Evolutionary conservation across 768 basidiomycete genomes (phyloP), one percentile per base, ranked within the genome.

Genomic region (Suillus spraguei): DNA sequence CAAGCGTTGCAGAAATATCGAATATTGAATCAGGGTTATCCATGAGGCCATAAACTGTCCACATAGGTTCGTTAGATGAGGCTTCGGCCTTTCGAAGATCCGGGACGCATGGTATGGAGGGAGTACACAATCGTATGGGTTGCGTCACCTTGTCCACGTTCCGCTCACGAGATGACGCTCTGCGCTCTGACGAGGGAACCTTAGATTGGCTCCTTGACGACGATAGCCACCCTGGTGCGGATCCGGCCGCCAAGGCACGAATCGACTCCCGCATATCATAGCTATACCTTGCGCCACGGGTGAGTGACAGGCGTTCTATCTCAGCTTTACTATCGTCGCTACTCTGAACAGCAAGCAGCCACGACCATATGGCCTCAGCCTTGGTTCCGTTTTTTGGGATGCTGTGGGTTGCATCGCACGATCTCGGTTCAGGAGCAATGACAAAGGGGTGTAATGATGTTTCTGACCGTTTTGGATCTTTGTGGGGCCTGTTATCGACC

Each of bases 81-180:
- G 56, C 38, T 44, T 56, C 64, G n/a, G 72, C 64, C 60, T 47
- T 66, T 70, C 71, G 72, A 35, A 68, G 66, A 0, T 66, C 67
- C 38, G 63, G 68, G 7, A 64, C 52, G 13, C 64, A 63, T 1
- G 70, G 68, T 54, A 69, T 36, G 59, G 67, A 61, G 28, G 39
- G 56, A 1, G 63, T 52, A 60, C 70, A 67, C 13, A 61, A 33
- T 6, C 60, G 67, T 41, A 70, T 64, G 13, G 69, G 64, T 46
- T 64, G 75, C 20, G 65, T 59, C 7, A 64, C 28, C 33, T 63
- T 69, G 33, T 67, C 74, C n/a, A 65, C 24, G 50, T 64, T 68
- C 74, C 69, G 66, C 11, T 68, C 49, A 4, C 24, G 22, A 24
- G 38, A 62, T 28, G 20, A 60, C 8, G 20, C 17, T n/a, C 13